Conservation (phyloP, 257 asterid species). For the Nicotiana knightiana region DNA sequence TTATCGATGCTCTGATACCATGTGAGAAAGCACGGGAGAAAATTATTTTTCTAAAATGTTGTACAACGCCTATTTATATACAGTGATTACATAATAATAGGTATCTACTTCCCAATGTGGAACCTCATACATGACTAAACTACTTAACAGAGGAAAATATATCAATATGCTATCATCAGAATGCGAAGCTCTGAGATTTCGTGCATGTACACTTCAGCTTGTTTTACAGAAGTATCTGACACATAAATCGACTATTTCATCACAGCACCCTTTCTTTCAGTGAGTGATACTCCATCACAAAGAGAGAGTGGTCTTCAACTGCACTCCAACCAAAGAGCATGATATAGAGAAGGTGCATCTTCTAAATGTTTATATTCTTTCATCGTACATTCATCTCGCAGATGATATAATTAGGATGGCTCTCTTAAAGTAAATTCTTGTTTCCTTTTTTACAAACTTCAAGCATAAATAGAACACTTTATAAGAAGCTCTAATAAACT, state of each 20-base stretch:
- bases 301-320: not conserved
- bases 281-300: not conserved
- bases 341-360: constrained; percentile 2
- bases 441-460: not conserved
- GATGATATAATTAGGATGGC: not conserved
- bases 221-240: not conserved
- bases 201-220: not conserved
- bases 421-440: not conserved
- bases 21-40: no score
- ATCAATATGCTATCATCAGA: not conserved
- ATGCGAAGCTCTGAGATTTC: not conserved
- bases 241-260: constrained; percentile 3
- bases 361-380: not conserved
- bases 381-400: not conserved
- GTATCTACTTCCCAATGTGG: no score
- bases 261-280: not conserved
- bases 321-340: not conserved
- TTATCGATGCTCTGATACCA: no score
- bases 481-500: not conserved
- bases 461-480: not conserved
- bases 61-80: no score
- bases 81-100: no score
- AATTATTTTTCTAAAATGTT: no score
- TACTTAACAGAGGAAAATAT: not conserved
- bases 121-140: no score